Base-by-base conservation (phyloP, 495 filamentous ascomycete genomes). In the Tuber aestivum region DNA sequence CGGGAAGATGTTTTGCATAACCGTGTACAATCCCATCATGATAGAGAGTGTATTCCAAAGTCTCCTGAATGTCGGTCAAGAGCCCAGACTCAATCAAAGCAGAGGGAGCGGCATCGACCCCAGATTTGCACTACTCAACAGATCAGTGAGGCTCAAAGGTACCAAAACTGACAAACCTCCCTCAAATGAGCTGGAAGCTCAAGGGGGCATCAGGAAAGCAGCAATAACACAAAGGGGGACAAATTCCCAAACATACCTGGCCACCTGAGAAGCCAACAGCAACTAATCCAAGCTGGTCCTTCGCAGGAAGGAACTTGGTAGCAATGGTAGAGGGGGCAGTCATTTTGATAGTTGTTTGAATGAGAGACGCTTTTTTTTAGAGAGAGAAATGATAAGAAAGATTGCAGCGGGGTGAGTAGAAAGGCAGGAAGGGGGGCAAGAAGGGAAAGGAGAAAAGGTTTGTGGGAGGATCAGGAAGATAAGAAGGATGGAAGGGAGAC, bases 211-310 rank as follows among this genome's bases (percentile, higher is more conserved):
- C 35, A 42, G 69, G 69, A 40, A 18, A 65, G 56, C 32, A 35
- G 56, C 50, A 65, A 65, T 14, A 12, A 65, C 27, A 35, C n/a
- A 65, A 8, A 18, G 50, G 40, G 21, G 10, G 21, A 27, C 40
- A 71, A 69, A 79, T 75, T 70, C 7, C 12, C 76, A 70, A 18
- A 72, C 73, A 79, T 89, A 95, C 94, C 89, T 99, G 95, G 72
- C 95, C 95, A 80, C 96, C 95, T 74, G 94, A 97, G 87, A 99
- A 99, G 75, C 95, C 95, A 32, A 98, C 95, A 41, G 95, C 94
- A 56, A 98, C 93, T 71, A 99, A 88, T 74, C 95, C 95, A 73
- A 99, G 88, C 78, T 97, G 90, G 83, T 91, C 86, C 71, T 89
- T 87, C 77, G 90, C 86, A 77, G 90, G 85, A 76, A 99, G 92